Percentiles rank a stretch among this genome's conserved stretches.
Evolutionary conservation across 352 stramenopile genomes (phyloP).

Genomic region (Halophytophthora polymorphica): DNA sequence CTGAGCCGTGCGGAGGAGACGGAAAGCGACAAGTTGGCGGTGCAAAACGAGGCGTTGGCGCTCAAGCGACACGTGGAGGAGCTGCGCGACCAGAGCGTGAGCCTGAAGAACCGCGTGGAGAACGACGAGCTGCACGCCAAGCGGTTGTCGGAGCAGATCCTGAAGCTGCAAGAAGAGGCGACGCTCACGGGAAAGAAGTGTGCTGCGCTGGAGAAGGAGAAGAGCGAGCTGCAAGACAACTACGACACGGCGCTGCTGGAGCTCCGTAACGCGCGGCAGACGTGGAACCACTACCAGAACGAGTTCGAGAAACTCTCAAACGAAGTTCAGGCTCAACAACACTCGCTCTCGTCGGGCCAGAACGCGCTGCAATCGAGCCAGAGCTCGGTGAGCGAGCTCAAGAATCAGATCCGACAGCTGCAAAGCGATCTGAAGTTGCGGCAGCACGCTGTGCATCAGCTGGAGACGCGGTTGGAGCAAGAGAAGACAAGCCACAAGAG

Average conservation of each 20-base stretch:
- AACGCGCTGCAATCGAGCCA: slow-evolving; percentile 56
- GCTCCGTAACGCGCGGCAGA: slow-evolving; percentile 56
- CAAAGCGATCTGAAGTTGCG: slow-evolving; percentile 62
- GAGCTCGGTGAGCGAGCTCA: slow-evolving; percentile 50
- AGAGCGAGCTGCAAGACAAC: slow-evolving; percentile 41
- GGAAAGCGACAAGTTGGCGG: slow-evolving; percentile 63
- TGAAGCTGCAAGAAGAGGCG: slow-evolving; percentile 43
- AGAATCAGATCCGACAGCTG: slow-evolving; percentile 55
- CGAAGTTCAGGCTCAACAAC: slow-evolving; percentile 55
- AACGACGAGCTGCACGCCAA: slow-evolving; percentile 38
- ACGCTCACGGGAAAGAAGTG: slow-evolving; percentile 30
- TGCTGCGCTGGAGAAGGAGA: slow-evolving; percentile 47
- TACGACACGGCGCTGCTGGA: slow-evolving; percentile 55
- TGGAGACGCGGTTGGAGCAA: slow-evolving; percentile 66
- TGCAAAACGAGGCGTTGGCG: slow-evolving; percentile 58
- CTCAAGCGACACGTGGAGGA: slow-evolving; percentile 61
- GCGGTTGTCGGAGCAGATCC: slow-evolving; percentile 48
- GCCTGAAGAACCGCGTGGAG: slow-evolving; percentile 52
- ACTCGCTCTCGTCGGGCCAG: slow-evolving; percentile 55
- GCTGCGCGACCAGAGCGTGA: slow-evolving; percentile 59
- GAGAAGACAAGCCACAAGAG: slow-evolving; percentile 57
- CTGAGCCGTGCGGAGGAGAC: slow-evolving; percentile 48
- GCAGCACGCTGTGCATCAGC: slow-evolving; percentile 45
- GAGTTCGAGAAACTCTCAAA: slow-evolving; percentile 74
- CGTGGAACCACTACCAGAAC: slow-evolving; percentile 63